phyloP scores from a whole-genome alignment of 83 land plant genomes.

The Isoetes engelmannii region DNA sequence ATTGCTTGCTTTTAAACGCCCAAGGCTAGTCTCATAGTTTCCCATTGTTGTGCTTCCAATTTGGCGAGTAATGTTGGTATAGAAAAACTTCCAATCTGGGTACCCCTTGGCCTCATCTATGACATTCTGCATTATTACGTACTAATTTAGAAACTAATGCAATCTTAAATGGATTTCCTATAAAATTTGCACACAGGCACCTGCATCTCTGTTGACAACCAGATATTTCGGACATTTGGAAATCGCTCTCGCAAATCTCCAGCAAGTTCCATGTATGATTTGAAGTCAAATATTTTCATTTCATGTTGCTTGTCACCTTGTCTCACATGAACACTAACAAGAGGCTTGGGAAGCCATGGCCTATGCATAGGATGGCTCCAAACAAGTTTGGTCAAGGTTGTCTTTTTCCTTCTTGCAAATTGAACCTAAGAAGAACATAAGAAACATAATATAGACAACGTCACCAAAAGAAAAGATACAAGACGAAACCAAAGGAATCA shows the following conservation, averaged over 20 bases:
- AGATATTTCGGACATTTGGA: neutral
- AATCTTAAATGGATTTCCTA: neutral
- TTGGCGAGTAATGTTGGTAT: neutral
- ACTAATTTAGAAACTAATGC: neutral
- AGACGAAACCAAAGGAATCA: no score
- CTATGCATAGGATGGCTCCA: no score
- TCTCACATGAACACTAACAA: no score
- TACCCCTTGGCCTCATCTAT: neutral
- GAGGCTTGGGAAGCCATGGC: no score
- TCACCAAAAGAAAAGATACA: no score
- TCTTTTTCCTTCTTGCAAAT: no score
- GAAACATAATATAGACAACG: no score
- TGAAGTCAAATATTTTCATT: no score
- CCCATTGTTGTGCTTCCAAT: neutral
- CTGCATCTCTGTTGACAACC: conserved; percentile 11
- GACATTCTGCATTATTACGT: neutral
- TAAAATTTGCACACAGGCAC: neutral
- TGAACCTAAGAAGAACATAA: no score
- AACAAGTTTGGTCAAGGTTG: no score
- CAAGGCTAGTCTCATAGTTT: neutral
- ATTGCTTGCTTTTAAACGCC: neutral
- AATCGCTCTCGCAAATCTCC: neutral
- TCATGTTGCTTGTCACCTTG: no score
- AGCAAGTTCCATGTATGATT: neutral
- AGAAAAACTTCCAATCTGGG: neutral